Conservation (phyloP, 129 eudicot genomes). For the Tagetes patula region DNA sequence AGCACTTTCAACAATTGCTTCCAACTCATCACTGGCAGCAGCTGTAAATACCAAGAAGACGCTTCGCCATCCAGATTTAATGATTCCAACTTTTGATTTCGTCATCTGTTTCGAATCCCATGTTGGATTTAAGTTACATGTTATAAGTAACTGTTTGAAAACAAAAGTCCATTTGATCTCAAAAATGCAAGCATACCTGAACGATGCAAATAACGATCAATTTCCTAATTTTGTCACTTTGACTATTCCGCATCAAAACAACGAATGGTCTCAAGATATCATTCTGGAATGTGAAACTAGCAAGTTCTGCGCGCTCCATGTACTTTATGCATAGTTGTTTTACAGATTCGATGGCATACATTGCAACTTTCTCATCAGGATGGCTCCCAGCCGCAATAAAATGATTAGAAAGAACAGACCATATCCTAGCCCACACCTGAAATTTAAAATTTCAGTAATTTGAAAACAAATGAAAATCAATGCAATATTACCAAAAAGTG, state of each 20-base stretch:
- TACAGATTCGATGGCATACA: slow-evolving; percentile 88
- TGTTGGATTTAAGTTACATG: neutral
- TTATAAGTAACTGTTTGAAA: neutral
- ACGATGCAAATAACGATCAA: slow-evolving; percentile 87
- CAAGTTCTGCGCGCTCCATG: slow-evolving; percentile 88
- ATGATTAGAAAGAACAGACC: slow-evolving; percentile 78
- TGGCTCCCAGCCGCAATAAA: slow-evolving; percentile 87
- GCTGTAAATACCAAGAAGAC: slow-evolving; percentile 91
- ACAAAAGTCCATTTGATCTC: slow-evolving; percentile 3
- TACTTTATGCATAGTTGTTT: slow-evolving; percentile 86
- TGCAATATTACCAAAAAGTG: neutral
- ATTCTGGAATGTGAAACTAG: slow-evolving; percentile 90
- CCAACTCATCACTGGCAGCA: slow-evolving; percentile 81
- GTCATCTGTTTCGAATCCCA: slow-evolving; percentile 52
- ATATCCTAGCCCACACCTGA: slow-evolving; percentile 98
- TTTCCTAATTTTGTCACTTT: slow-evolving; percentile 65
- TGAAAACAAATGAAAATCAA: slow-evolving; percentile 2
- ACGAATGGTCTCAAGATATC: slow-evolving; percentile 93
- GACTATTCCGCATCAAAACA: slow-evolving; percentile 64
- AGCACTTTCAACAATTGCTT: slow-evolving; percentile 88
- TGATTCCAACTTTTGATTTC: slow-evolving; percentile 81
- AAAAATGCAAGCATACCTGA: slow-evolving; percentile 53
- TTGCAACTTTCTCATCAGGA: slow-evolving; percentile 85
- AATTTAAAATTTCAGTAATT: neutral
- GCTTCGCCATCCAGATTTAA: slow-evolving; percentile 96